phyloP scores from a whole-genome alignment of 768 basidiomycete species.

The Pleurotus sapidus region DNA sequence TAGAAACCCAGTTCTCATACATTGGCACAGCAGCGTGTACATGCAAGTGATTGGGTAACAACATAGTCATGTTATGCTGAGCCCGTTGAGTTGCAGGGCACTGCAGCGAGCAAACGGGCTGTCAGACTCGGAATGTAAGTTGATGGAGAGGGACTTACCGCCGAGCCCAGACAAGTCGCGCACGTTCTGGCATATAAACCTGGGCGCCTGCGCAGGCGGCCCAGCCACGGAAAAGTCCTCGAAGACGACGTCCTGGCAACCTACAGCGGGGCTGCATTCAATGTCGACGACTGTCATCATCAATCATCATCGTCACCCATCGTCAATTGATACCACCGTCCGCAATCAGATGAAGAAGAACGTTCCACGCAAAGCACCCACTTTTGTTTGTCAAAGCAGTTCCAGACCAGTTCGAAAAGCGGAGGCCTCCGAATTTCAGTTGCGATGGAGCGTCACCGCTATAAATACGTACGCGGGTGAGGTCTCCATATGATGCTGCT shows the following conservation, averaged over 20 bases:
- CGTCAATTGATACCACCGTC: background rate
- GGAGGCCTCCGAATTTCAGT: constrained; percentile 43
- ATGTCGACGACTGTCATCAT: constrained; percentile 42
- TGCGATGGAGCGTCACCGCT: constrained; percentile 50
- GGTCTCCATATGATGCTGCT: background rate
- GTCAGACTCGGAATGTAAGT: too few species aligned
- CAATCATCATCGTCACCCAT: background rate
- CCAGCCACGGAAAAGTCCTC: constrained; percentile 34
- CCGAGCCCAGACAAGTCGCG: constrained; percentile 30
- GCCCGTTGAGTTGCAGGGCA: too few species aligned
- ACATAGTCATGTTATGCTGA: too few species aligned
- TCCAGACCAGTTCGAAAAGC: constrained; percentile 45
- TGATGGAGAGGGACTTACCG: constrained; percentile 19
- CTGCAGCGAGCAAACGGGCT: too few species aligned
- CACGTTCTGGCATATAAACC: constrained; percentile 47
- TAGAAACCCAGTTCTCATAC: too few species aligned
- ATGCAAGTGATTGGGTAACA: too few species aligned
- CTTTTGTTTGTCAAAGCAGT: constrained; percentile 38
- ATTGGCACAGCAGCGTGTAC: too few species aligned
- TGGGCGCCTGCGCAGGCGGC: constrained; percentile 31
- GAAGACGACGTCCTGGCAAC: constrained; percentile 44
- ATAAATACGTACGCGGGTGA: background rate
- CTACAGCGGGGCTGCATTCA: constrained; percentile 45
- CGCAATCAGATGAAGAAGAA: background rate
- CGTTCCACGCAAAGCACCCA: constrained; percentile 14